phyloP scores from a whole-genome alignment of 108 stramenopile species.

The Fragilaria radians region DNA sequence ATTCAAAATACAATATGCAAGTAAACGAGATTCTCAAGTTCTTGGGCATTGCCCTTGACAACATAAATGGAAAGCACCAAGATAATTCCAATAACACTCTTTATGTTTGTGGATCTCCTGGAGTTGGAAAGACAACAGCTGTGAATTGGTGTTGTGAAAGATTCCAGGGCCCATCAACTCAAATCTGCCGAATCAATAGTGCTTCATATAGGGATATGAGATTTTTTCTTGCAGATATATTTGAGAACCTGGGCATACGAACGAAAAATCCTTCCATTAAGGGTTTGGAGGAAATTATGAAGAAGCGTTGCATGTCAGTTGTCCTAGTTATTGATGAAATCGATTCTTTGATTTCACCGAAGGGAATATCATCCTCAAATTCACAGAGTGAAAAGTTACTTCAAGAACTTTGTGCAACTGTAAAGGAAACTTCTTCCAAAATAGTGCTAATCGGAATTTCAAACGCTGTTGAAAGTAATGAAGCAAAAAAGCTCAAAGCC shows the following conservation, averaged over 20 bases:
- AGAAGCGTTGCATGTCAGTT: background rate
- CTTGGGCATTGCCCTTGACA: too few relatives aligned
- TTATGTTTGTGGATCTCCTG: slow-evolving; percentile 69
- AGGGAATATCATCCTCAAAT: background rate
- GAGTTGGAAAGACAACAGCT: slow-evolving; percentile 56
- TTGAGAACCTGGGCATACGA: background rate
- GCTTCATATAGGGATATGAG: slow-evolving; percentile 1
- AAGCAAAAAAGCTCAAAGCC: slow-evolving; percentile 31
- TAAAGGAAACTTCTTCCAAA: slow-evolving; percentile 19
- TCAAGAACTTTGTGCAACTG: slow-evolving; percentile 28
- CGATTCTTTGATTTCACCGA: slow-evolving; percentile 40
- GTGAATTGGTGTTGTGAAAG: slow-evolving; percentile 7
- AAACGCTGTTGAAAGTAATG: slow-evolving; percentile 51
- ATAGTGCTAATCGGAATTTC: slow-evolving; percentile 75
- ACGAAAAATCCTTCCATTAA: slow-evolving; percentile 9
- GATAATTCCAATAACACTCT: too few relatives aligned
- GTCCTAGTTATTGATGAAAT: slow-evolving; percentile 73
- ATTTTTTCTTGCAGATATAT: background rate
- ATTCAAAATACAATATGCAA: too few relatives aligned
- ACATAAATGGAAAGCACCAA: too few relatives aligned
- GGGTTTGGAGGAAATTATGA: background rate
- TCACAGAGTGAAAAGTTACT: slow-evolving; percentile 25
- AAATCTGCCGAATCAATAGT: slow-evolving; percentile 3
- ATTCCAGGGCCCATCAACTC: background rate
- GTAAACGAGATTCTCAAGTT: too few relatives aligned